Conservation (phyloP, 2,329 filamentous ascomycete species). For the Colletotrichum musae region DNA sequence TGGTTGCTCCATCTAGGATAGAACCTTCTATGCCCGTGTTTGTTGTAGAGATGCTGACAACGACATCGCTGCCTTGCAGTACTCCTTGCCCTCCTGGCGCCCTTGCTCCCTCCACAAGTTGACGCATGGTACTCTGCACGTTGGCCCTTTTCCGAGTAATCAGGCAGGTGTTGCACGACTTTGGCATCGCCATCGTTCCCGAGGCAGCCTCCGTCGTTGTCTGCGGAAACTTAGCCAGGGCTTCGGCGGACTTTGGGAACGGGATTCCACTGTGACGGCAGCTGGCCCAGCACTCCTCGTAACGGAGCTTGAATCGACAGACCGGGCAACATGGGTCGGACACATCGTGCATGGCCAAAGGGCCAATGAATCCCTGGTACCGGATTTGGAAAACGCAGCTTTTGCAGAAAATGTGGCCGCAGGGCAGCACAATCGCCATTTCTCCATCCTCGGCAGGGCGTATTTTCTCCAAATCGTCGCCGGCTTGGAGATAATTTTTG, state of each 20-base stretch:
- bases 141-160: not conserved
- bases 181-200: not conserved
- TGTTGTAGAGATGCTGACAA: too few relatives aligned
- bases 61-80: too few relatives aligned
- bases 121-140: not conserved
- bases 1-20: too few relatives aligned
- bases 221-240: not conserved
- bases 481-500: too few relatives aligned
- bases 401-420: constrained; percentile 29
- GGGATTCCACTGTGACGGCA: constrained; percentile 21
- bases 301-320: constrained; percentile 2
- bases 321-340: constrained; percentile 12
- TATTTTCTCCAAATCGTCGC: not conserved
- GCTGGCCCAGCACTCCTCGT: not conserved
- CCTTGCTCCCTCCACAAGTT: not conserved
- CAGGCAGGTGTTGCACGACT: constrained; percentile 5
- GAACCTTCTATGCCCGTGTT: too few relatives aligned
- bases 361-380: constrained; percentile 2
- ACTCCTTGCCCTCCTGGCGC: not conserved
- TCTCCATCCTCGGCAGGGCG: not conserved
- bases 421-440: constrained; percentile 16
- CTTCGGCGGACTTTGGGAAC: not conserved
- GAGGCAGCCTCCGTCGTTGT: not conserved
- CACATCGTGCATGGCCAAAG: not conserved
- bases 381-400: constrained; percentile 3